Conservation (phyloP, 169 alveolate species). For the Neospora caninum region DNA sequence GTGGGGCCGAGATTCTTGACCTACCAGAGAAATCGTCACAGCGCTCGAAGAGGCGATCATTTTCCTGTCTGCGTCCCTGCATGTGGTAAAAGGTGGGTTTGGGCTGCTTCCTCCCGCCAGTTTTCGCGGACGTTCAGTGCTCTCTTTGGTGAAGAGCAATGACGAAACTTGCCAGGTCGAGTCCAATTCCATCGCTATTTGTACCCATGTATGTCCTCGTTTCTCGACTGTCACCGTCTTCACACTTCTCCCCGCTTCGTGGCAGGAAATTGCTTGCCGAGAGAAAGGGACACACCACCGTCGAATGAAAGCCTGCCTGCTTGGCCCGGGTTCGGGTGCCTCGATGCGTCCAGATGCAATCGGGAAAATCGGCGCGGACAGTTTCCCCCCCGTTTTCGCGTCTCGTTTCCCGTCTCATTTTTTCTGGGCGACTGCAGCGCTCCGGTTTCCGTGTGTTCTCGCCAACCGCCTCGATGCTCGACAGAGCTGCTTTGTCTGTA, state of each 20-base stretch:
- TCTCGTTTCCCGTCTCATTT: background rate
- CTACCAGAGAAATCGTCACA: no score
- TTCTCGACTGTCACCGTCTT: no score
- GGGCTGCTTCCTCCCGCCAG: background rate
- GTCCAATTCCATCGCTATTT: no score
- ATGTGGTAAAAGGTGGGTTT: background rate
- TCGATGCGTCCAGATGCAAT: background rate
- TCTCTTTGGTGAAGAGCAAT: no score
- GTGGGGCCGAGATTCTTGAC: no score
- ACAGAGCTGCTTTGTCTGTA: background rate
- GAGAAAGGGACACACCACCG: no score
- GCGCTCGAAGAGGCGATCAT: background rate
- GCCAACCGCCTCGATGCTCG: background rate
- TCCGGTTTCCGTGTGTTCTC: background rate
- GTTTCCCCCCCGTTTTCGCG: background rate
- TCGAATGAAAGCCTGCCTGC: no score
- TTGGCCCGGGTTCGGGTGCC: background rate
- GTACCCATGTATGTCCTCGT: no score
- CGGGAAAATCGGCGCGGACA: background rate
- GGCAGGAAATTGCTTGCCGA: no score
- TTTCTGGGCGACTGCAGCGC: background rate
- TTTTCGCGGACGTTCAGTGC: no score
- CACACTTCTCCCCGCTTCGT: no score
- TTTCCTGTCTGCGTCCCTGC: constrained; percentile 4
- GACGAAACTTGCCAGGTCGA: no score